Evolutionary conservation across 192 early-diverging fungal species (phyloP), one percentile per base, ranked within the genome.

Genomic region (Backusella morwellensis): DNA sequence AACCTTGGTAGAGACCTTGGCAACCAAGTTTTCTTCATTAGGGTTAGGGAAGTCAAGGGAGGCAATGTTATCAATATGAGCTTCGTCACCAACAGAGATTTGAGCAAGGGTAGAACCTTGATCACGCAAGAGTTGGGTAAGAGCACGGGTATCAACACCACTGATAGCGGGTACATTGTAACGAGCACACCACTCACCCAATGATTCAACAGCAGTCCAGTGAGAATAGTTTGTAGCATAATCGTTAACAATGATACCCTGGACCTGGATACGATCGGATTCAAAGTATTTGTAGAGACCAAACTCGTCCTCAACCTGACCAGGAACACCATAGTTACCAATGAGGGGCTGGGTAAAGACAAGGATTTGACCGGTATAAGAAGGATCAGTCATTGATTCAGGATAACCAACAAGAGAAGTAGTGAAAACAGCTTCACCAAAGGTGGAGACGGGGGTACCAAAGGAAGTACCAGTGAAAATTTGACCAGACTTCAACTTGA

Each of bases 311-410:
- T 89, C 86, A 6, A 84, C 81, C 59, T 87, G 78, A 6, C 86
- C 82, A 11, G 97, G 97, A 3, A 98, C 96, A 77, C 97, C 97
- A 82, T 98, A 97, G 89, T 98, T 98, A 2, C 97, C 97, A 78
- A 97, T 91, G 50, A 98, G 84, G 29, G 97, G 97, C 81, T 97
- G 95, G n/a, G 97, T 97, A 72, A 98, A 97, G 6, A 96, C 95
- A 29, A 98, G 89, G 72, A 98, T 96, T 86, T 98, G 97, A 50
- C 97, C 97, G 47, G 85, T 86, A 84, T 98, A 98, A n/a, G 96
- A 97, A 8, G 97, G 97, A 78, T 98, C 97, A 66, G 95, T 97
- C 96, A 98, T 96, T 6, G 94, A 96, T 84, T 98, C 97, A 15
- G 97, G 95, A 86, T 98, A 98, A 35, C 97, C 97, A 15, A 97